A percentile compares a stretch with the other conserved stretches of the same genome.
Evolutionary conservation across 108 stramenopile species (phyloP).

Genomic region (Cyclotella kingstonii): DNA sequence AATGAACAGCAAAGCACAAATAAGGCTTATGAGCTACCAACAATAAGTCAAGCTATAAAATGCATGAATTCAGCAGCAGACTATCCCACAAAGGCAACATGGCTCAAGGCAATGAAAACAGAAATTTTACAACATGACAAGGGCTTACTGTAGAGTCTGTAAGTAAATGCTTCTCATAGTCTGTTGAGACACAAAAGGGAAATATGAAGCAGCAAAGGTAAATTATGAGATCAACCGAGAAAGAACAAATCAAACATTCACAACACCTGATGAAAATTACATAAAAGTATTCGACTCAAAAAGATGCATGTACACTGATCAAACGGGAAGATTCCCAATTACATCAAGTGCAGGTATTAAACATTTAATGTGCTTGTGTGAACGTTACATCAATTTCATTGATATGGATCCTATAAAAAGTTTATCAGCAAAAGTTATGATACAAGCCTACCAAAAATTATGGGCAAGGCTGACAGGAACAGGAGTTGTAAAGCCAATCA

Average conservation of each 20-base stretch:
- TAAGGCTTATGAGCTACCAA: not conserved
- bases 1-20: no score
- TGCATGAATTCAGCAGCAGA: not conserved
- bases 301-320: slow-evolving; percentile 14
- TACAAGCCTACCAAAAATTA: not conserved
- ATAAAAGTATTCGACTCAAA: slow-evolving; percentile 1
- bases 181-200: not conserved
- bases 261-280: slow-evolving; percentile 1
- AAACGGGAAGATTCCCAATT: slow-evolving; percentile 21
- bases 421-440: not conserved
- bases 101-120: not conserved
- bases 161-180: not conserved
- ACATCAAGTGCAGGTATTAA: slow-evolving; percentile 11
- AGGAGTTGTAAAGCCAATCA: slow-evolving; percentile 1
- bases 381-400: slow-evolving; percentile 49
- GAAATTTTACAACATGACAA: not conserved
- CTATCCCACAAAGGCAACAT: not conserved
- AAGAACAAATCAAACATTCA: not conserved
- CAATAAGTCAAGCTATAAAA: not conserved
- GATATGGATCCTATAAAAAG: slow-evolving; percentile 24
- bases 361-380: slow-evolving; percentile 24
- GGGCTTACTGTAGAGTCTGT: not conserved
- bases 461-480: not conserved
- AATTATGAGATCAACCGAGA: not conserved
- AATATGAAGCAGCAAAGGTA: not conserved